phyloP scores from a whole-genome alignment of 768 basidiomycete species.

The Mrakia gelida region DNA sequence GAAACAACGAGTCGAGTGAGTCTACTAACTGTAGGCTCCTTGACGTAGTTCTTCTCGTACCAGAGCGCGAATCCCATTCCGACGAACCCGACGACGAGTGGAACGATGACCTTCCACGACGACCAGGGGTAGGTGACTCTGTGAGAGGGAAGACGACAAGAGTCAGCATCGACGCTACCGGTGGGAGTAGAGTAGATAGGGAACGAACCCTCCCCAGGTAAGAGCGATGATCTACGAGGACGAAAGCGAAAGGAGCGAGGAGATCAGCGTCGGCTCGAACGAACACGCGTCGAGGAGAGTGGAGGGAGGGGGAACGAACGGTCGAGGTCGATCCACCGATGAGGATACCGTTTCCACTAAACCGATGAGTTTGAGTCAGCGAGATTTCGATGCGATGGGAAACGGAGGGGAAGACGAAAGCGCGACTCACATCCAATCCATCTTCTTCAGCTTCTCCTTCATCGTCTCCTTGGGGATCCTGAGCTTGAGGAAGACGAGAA shows the following conservation, averaged over 20 bases:
- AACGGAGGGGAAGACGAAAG: neutral
- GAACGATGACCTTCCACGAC: constrained; percentile 46
- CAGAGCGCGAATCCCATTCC: constrained; percentile 57
- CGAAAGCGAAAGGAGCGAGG: neutral
- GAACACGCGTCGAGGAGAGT: neutral
- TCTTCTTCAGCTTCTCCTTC: constrained; percentile 14
- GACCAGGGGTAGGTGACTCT: constrained; percentile 48
- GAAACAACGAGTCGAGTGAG: neutral
- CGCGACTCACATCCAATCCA: constrained; percentile 24
- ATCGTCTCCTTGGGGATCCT: constrained; percentile 10
- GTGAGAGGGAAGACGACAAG: no score
- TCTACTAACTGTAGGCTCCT: constrained; percentile 31
- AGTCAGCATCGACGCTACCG: no score
- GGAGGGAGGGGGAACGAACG: neutral
- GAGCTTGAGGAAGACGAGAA: constrained; percentile 20
- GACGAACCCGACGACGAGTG: constrained; percentile 54
- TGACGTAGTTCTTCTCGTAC: constrained; percentile 53
- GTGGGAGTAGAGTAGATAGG: no score
- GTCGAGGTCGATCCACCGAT: constrained; percentile 44
- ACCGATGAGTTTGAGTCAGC: neutral
- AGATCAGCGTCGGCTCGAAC: neutral
- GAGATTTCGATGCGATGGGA: no score
- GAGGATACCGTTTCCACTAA: constrained; percentile 50
- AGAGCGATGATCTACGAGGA: constrained; percentile 46
- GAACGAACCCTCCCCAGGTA: constrained; percentile 50